Evolutionary conservation across 2,329 filamentous ascomycete species (phyloP), one percentile per base, ranked within the genome.

Genomic region (Trichoderma asperellum): DNA sequence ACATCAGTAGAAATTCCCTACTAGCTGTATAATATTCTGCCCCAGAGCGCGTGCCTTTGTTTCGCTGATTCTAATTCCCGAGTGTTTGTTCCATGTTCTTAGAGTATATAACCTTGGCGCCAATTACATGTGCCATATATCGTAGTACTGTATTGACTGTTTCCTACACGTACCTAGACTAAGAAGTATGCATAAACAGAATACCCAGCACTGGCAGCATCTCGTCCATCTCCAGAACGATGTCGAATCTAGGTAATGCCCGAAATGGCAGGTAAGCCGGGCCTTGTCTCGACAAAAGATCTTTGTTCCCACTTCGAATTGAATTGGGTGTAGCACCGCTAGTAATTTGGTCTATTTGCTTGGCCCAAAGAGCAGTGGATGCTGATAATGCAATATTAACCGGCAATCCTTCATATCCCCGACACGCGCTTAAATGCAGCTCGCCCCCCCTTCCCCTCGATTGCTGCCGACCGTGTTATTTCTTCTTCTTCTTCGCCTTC

Each of bases 371-470:
- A 21, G n/a, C 10, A 24, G 24, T 24, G 24, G 24, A 24, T 21
- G 43, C 43, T 21, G 16, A 18, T 56, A 29, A 63, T 63, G 60
- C 47, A 63, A 53, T 53, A 63, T 63, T 64, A 64, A 4, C 61
- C 61, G 29, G 47, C 61, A 55, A 56, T 64, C 61, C 61, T 64
- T 64, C 34, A 12, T 11, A 6, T 34, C 49, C 61, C 35, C 18
- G 5, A 43, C 40, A 43, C 40, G 40, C 61, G 49, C 49, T 56
- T 52, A 55, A 64, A 21, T 24, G 35, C 29, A 64, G n/a, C 34
- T 35, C 35, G 18, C 56, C n/a, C 24, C 29, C 29, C 35, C 27
- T 21, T 2, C 29, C 24, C 35, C 8, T 3, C 18, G 4, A 16
- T 40, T 40, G 1, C 21, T 40, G 1, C 21, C 21, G 24, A 24